Percentiles rank a stretch among this genome's conserved stretches.
phyloP scores from a whole-genome alignment of 371 early-diverging fungal species.

The Blakeslea trispora region DNA sequence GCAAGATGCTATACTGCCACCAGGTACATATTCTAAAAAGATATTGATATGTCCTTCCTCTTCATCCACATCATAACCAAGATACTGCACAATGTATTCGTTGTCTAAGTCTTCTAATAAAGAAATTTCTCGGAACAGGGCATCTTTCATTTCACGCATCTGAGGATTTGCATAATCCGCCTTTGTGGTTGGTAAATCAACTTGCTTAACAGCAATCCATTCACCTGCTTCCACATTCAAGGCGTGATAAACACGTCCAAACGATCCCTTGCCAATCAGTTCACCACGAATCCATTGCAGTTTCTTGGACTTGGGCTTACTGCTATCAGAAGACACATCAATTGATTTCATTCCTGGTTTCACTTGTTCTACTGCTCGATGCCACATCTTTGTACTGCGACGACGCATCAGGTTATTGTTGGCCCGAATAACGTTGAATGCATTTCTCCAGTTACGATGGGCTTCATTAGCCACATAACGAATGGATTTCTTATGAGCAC shows the following conservation, averaged over 20 bases:
- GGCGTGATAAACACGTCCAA: constrained; percentile 95
- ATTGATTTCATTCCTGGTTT: constrained; percentile 51
- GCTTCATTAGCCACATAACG: constrained; percentile 59
- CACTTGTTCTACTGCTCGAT: constrained; percentile 57
- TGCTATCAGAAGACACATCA: constrained; percentile 15
- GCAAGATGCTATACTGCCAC: constrained; percentile 90
- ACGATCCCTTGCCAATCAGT: constrained; percentile 96
- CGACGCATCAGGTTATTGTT: constrained; percentile 45
- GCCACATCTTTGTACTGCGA: constrained; percentile 69
- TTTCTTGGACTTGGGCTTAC: constrained; percentile 39
- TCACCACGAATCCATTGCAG: constrained; percentile 85
- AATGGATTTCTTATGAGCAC: constrained; percentile 61
- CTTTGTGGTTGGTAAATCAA: constrained; percentile 75
- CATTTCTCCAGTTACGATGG: constrained; percentile 45
- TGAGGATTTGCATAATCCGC: constrained; percentile 47
- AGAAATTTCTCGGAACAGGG: constrained; percentile 46
- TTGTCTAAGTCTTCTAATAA: constrained; percentile 75
- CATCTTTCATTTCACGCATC: constrained; percentile 38
- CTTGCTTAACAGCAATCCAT: constrained; percentile 98
- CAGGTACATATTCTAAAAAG: constrained; percentile 97
- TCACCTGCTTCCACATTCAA: constrained; percentile 83
- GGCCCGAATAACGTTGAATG: constrained; percentile 39
- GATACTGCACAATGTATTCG: constrained; percentile 92
- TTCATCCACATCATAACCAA: constrained; percentile 63
- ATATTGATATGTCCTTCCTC: constrained; percentile 82